Evolutionary conservation across 192 early-diverging fungal genomes (phyloP).

Genomic region (Backusella psychrophila): DNA sequence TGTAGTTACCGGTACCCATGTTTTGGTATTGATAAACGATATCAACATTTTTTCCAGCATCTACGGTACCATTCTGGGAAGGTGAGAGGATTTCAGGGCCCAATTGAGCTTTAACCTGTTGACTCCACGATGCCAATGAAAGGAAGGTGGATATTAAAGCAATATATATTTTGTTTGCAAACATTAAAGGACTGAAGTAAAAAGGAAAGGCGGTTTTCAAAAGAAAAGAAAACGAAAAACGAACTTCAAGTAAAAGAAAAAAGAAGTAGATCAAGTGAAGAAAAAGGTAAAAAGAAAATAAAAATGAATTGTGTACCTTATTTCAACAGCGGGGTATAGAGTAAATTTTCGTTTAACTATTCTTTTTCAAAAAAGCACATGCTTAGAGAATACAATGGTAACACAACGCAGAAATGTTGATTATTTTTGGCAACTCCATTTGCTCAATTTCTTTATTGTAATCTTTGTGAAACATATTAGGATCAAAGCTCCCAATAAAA

Average conservation of each 20-base stretch:
- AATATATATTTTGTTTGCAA: not conserved
- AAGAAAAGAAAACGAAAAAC: not conserved
- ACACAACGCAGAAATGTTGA: not conserved
- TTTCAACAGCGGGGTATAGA: not conserved
- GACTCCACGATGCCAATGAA: slow-evolving; percentile 2
- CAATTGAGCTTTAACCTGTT: slow-evolving; percentile 15
- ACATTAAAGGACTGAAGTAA: not conserved
- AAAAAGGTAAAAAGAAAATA: not conserved
- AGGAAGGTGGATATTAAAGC: slow-evolving; percentile 5
- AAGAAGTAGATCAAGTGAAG: slow-evolving; percentile 1
- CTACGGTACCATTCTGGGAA: slow-evolving; percentile 22
- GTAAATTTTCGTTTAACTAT: slow-evolving; percentile 1
- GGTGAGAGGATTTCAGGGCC: slow-evolving; percentile 24
- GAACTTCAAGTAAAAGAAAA: not conserved
- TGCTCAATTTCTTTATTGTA: slow-evolving; percentile 4
- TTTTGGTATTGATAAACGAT: slow-evolving; percentile 35
- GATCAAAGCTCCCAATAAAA: slow-evolving; percentile 4
- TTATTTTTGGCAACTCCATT: not conserved
- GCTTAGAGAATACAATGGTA: not conserved
- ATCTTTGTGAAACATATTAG: not conserved
- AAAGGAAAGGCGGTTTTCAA: slow-evolving; percentile 1
- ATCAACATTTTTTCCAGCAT: slow-evolving; percentile 20
- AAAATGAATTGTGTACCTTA: not conserved
- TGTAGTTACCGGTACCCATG: slow-evolving; percentile 31
- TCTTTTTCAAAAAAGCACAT: slow-evolving; percentile 4